phyloP scores from a whole-genome alignment of 768 basidiomycete genomes.

The Boletales sp. region DNA sequence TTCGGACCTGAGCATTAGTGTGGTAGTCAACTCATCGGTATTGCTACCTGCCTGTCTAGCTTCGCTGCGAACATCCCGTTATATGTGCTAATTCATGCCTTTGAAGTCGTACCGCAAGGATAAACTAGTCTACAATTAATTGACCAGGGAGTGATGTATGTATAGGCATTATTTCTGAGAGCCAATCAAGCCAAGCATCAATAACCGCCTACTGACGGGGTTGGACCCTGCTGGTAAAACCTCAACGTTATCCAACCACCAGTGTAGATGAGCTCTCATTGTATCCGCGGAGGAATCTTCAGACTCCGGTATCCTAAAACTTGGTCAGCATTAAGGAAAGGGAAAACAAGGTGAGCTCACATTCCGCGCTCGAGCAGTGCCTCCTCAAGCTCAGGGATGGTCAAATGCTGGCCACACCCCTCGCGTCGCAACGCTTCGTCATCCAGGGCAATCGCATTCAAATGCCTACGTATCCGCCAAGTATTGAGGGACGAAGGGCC shows the following conservation, averaged over 20 bases:
- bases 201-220: constrained; percentile 46
- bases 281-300: constrained; percentile 38
- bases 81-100: too few species aligned
- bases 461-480: constrained; percentile 35
- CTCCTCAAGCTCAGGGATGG: constrained; percentile 53
- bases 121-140: constrained; percentile 9
- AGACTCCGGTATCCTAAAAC: constrained; percentile 35
- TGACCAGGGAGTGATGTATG: background rate
- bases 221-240: constrained; percentile 33
- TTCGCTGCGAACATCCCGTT: too few species aligned
- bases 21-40: too few species aligned
- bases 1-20: too few species aligned
- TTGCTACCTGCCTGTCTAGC: too few species aligned
- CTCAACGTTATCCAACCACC: constrained; percentile 60
- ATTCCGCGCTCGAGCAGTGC: constrained; percentile 76
- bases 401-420: constrained; percentile 41
- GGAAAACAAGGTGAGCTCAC: constrained; percentile 41
- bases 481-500: constrained; percentile 33
- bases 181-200: constrained; percentile 42
- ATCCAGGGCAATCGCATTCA: constrained; percentile 48
- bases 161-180: constrained; percentile 18
- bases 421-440: constrained; percentile 60
- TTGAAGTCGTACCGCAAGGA: too few species aligned
- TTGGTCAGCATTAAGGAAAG: background rate
- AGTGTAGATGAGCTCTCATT: constrained; percentile 49